Evolutionary conservation across 305 asterid species (phyloP).

Genomic region (Striga hermonthica): DNA sequence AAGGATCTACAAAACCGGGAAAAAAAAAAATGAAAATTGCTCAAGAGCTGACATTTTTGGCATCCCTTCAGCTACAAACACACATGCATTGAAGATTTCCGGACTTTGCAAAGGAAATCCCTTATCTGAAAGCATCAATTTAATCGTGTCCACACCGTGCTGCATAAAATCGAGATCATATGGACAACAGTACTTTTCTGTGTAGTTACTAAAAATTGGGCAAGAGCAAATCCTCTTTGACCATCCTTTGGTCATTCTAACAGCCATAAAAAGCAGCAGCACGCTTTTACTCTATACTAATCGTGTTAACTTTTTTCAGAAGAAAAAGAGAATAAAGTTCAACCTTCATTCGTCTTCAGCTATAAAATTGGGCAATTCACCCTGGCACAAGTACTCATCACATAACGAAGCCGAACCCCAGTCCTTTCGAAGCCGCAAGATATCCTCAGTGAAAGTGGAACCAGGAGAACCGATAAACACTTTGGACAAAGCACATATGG

Average conservation of each 20-base stretch:
- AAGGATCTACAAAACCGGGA: too few relatives aligned
- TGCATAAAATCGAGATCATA: background rate
- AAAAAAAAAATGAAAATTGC: too few relatives aligned
- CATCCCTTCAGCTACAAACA: too few relatives aligned
- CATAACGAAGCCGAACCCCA: slow-evolving; percentile 92
- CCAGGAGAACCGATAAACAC: slow-evolving; percentile 87
- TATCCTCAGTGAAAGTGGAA: slow-evolving; percentile 95
- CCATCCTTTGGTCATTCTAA: slow-evolving; percentile 18
- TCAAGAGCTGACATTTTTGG: too few relatives aligned
- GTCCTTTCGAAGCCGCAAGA: slow-evolving; percentile 76
- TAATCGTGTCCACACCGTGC: background rate
- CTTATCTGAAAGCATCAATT: too few relatives aligned
- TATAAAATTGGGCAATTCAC: slow-evolving; percentile 70
- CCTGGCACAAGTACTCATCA: slow-evolving; percentile 84
- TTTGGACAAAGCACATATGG: slow-evolving; percentile 81
- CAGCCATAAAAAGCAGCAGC: slow-evolving; percentile 4
- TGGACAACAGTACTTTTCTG: background rate
- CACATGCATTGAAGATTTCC: too few relatives aligned
- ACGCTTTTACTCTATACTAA: too few relatives aligned
- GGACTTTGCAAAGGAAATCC: too few relatives aligned
- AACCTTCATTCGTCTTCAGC: slow-evolving; percentile 63
- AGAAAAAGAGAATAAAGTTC: background rate
- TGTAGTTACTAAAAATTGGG: background rate
- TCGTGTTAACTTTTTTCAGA: background rate
- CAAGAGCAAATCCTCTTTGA: slow-evolving; percentile 1